Evolutionary conservation across 1,284 basidiomycete species (phyloP).

Genomic region (Malassezia japonica): DNA sequence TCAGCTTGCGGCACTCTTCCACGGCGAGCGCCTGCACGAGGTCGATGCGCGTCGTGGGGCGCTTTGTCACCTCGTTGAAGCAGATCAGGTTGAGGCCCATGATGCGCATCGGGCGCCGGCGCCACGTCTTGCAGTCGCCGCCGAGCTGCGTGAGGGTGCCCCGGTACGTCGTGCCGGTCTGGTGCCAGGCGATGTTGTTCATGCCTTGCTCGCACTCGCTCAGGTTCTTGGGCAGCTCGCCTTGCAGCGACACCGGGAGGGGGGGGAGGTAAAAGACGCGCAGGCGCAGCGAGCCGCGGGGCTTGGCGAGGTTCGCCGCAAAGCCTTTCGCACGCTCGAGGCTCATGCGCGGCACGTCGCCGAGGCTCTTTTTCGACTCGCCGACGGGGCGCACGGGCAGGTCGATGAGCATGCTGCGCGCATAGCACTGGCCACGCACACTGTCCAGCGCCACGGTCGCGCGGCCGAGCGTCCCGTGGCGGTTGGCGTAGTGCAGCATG

Average conservation of each 20-base stretch:
- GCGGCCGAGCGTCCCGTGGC: constrained; percentile 39
- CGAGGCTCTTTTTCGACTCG: constrained; percentile 15
- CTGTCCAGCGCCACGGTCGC: constrained; percentile 32
- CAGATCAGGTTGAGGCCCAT: constrained; percentile 79
- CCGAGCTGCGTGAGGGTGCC: constrained; percentile 88
- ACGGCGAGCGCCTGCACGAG: constrained; percentile 70
- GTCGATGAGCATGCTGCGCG: constrained; percentile 29
- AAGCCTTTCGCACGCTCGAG: constrained; percentile 24
- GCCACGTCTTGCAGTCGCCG: constrained; percentile 84
- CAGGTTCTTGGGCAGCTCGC: constrained; percentile 75
- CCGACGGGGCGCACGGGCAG: constrained; percentile 35
- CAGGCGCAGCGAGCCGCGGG: constrained; percentile 36
- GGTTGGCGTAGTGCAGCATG: constrained; percentile 35
- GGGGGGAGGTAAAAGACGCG: constrained; percentile 71
- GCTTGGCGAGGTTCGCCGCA: constrained; percentile 26
- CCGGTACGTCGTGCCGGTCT: constrained; percentile 65
- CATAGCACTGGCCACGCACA: constrained; percentile 30
- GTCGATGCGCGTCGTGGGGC: constrained; percentile 79
- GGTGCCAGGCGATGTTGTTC: constrained; percentile 79
- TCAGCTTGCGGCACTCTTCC: constrained; percentile 62
- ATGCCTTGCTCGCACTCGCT: constrained; percentile 86
- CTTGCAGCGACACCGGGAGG: constrained; percentile 66
- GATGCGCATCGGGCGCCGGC: constrained; percentile 72
- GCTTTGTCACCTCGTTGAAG: constrained; percentile 87
- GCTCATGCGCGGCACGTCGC: constrained; percentile 23